phyloP scores from a whole-genome alignment of 2,329 filamentous ascomycete species.

The Orbilia javanica region DNA sequence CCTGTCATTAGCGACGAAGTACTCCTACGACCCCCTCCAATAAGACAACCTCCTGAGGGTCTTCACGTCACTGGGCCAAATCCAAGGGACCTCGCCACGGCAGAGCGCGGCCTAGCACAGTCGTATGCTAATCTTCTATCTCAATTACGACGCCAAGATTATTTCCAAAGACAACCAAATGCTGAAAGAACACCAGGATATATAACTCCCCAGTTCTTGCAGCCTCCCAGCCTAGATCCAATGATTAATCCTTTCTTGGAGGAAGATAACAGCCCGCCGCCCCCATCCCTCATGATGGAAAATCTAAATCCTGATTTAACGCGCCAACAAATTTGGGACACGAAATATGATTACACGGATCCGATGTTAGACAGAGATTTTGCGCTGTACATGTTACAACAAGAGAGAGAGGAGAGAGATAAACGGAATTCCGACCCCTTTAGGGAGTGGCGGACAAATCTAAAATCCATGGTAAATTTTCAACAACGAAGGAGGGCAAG shows the following conservation, averaged over 20 bases:
- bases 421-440: not conserved
- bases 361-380: conserved; percentile 6
- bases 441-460: not conserved
- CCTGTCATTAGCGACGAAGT: not conserved
- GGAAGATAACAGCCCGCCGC: not conserved
- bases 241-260: not conserved
- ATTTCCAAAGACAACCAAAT: not conserved
- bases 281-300: not conserved
- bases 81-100: not conserved
- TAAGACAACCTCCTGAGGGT: not conserved
- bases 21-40: not conserved
- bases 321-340: not conserved
- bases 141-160: not conserved
- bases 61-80: not conserved
- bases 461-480: not conserved
- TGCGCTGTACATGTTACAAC: not conserved
- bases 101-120: not conserved
- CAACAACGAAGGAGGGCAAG: not conserved
- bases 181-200: not conserved
- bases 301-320: not conserved
- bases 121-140: not conserved
- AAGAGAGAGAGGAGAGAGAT: not conserved
- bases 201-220: not conserved
- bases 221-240: not conserved
- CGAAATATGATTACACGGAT: not conserved